These are phyloP conservation scores for Beauveria medogensis DNA, from an alignment of 2,329 filamentous ascomycete genomes.

Conservation along the genomic window DNA sequence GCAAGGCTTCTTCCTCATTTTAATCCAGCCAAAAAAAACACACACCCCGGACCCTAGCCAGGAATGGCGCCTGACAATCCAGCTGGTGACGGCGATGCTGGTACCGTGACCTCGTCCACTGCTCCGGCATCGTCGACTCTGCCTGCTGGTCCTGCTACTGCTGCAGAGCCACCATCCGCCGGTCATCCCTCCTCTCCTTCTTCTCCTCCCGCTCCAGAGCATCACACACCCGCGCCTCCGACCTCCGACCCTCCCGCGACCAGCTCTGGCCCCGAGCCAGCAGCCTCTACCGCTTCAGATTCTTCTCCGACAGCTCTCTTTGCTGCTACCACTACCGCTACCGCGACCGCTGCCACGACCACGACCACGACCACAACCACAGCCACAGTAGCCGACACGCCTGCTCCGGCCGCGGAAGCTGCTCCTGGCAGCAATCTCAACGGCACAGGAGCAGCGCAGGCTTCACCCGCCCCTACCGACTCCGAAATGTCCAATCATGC, in stretches of 20 bases:
- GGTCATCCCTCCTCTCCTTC: conserved; percentile 7
- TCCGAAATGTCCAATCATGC: conserved; percentile 27
- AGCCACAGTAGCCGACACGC: background rate
- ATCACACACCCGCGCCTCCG: background rate
- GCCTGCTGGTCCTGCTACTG: conserved; percentile 10
- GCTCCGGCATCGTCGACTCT: background rate
- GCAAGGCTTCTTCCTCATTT: conserved; percentile 8
- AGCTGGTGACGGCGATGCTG: conserved; percentile 8
- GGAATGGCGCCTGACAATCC: conserved; percentile 8
- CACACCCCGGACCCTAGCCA: conserved; percentile 7
- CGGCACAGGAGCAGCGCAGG: background rate
- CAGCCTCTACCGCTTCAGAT: background rate
- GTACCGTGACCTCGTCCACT: conserved; percentile 3
- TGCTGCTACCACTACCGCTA: background rate
- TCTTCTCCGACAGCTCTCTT: background rate
- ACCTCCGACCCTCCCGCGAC: background rate
- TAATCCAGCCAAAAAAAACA: conserved; percentile 7
- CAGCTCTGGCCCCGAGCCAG: background rate
- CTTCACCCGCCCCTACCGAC: conserved; percentile 13
- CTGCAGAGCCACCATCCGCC: background rate
- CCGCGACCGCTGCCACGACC: background rate
- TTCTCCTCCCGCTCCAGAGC: conserved; percentile 1
- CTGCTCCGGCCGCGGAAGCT: background rate
- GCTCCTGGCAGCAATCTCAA: background rate
- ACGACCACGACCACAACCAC: background rate